A percentile compares a stretch with the other conserved stretches of the same genome.
These are phyloP conservation scores for Aspergillus sp. DNA, from an alignment of 2,329 filamentous ascomycete genomes.

Conservation along the genomic window DNA sequence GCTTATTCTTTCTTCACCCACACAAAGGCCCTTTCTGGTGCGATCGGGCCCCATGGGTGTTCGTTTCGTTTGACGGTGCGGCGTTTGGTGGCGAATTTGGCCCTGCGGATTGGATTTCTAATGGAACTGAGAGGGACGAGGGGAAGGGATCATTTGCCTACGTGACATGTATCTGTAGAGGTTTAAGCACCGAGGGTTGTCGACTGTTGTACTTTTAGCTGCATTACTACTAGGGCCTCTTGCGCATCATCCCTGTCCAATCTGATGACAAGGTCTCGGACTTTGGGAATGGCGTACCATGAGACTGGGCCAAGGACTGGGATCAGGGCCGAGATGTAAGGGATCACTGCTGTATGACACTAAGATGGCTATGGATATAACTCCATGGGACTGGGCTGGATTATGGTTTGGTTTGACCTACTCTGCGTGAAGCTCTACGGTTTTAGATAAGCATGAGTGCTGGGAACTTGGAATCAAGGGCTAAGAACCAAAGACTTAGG, in stretches of 20 bases:
- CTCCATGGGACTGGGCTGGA: neutral
- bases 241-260: neutral
- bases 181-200: neutral
- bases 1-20: slow-evolving; percentile 3
- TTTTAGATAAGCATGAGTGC: neutral
- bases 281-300: neutral
- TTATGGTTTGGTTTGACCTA: neutral
- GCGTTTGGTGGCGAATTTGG: neutral
- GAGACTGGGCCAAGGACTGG: neutral
- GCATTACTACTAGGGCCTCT: too few relatives aligned
- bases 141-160: neutral
- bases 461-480: neutral
- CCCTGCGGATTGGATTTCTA: neutral
- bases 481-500: neutral
- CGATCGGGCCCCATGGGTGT: too few relatives aligned
- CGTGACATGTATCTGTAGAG: neutral
- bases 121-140: neutral
- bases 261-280: neutral
- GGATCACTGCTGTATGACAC: neutral
- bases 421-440: neutral
- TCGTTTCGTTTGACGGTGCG: neutral
- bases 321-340: neutral
- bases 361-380: neutral
- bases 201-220: too few relatives aligned
- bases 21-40: too few relatives aligned